A percentile compares a stretch with the other conserved stretches of the same genome.
These are phyloP conservation scores for Phytophthora rubi DNA, from an alignment of 352 stramenopile genomes.

Conservation along the genomic window DNA sequence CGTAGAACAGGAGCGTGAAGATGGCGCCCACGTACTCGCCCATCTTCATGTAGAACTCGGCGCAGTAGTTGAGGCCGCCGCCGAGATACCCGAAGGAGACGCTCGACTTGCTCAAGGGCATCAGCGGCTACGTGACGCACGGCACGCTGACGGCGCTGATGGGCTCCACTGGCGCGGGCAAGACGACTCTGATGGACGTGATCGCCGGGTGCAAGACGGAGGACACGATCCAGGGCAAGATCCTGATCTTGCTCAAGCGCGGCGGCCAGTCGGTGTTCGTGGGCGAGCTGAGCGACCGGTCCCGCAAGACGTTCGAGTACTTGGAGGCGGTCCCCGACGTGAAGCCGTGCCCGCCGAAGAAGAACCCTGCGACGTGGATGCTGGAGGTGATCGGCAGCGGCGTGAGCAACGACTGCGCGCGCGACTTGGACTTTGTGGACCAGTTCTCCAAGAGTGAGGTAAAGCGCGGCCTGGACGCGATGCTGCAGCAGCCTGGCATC, in stretches of 20 bases:
- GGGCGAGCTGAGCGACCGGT: conserved; percentile 64
- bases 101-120: conserved; percentile 44
- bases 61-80: conserved; percentile 46
- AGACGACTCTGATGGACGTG: conserved; percentile 36
- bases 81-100: conserved; percentile 42
- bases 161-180: conserved; percentile 58
- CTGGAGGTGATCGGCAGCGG: conserved; percentile 8
- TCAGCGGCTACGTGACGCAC: conserved; percentile 38
- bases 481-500: conserved; percentile 19
- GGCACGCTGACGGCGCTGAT: conserved; percentile 93
- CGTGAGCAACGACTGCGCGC: conserved; percentile 79
- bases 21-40: no score
- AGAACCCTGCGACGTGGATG: conserved; percentile 36
- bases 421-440: conserved; percentile 36
- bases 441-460: conserved; percentile 33
- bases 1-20: no score
- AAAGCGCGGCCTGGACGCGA: conserved; percentile 16
- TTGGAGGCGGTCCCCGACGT: conserved; percentile 38
- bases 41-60: conserved; percentile 34
- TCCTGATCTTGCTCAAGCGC: conserved; percentile 69
- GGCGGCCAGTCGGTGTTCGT: conserved; percentile 73
- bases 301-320: conserved; percentile 30
- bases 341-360: conserved; percentile 38
- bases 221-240: conserved; percentile 61
- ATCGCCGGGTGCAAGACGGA: conserved; percentile 36